These are phyloP conservation scores for Centella asiatica DNA, from an alignment of 129 eudicot genomes.

Conservation along the genomic window DNA sequence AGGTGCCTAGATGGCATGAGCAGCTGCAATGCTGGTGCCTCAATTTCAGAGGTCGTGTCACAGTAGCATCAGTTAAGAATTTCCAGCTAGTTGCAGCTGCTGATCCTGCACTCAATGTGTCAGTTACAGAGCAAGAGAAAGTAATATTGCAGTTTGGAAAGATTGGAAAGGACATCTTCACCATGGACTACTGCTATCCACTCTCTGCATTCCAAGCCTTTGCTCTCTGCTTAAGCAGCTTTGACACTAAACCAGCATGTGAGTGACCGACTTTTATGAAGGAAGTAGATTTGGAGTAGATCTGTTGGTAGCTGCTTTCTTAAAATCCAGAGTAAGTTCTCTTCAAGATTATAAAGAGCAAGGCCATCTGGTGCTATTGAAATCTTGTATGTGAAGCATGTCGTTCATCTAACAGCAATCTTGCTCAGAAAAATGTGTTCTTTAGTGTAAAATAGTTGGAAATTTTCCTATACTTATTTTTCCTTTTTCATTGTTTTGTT, in stretches of 20 bases:
- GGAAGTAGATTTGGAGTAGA: background rate
- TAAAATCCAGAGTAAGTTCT: background rate
- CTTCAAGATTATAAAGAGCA: constrained; percentile 4
- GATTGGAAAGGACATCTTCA: constrained; percentile 85
- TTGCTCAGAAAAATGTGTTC: constrained; percentile 15
- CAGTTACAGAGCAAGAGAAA: constrained; percentile 77
- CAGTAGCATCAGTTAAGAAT: constrained; percentile 95
- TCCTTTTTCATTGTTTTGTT: background rate
- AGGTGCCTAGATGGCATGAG: constrained; percentile 96
- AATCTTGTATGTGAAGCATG: constrained; percentile 23
- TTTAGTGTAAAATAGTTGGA: background rate
- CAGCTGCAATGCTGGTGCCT: constrained; percentile 97
- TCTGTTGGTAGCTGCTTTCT: constrained; percentile 6
- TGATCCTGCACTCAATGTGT: constrained; percentile 49
- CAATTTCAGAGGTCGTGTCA: constrained; percentile 88
- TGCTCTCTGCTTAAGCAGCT: constrained; percentile 94
- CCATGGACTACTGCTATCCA: constrained; percentile 95
- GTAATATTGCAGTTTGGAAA: constrained; percentile 92
- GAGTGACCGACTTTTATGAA: constrained; percentile 35
- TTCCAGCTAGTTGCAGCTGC: constrained; percentile 94
- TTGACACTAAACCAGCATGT: constrained; percentile 96
- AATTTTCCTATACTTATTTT: background rate
- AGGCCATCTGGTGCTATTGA: constrained; percentile 24
- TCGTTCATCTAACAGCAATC: constrained; percentile 23
- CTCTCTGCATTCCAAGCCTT: constrained; percentile 97